A percentile compares a stretch with the other conserved stretches of the same genome.
Conservation (phyloP, 2,329 filamentous ascomycete species). For the Trichoderma sp. region DNA sequence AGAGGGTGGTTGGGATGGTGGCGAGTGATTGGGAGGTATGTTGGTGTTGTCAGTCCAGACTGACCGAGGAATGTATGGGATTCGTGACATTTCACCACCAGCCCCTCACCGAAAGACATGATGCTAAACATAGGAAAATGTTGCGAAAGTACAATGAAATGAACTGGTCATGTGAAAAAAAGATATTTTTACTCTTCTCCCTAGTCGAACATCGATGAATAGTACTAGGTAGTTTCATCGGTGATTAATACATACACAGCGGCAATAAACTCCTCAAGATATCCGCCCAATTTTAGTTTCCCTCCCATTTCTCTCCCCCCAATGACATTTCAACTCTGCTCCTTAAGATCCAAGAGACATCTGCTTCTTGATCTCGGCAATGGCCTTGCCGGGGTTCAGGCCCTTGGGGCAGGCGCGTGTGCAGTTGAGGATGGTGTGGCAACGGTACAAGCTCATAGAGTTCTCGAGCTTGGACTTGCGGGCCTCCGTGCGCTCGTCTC, state of each 20-base stretch:
- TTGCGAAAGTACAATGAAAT: neutral
- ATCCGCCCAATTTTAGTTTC: neutral
- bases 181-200: slow-evolving; percentile 13
- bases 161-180: neutral
- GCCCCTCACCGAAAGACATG: neutral
- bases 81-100: neutral
- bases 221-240: slow-evolving; percentile 18
- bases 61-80: neutral
- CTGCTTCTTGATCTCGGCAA: slow-evolving; percentile 98
- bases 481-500: slow-evolving; percentile 85
- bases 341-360: slow-evolving; percentile 58
- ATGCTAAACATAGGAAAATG: neutral
- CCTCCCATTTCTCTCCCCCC: neutral
- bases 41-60: neutral
- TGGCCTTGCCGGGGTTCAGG: slow-evolving; percentile 89
- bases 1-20: neutral
- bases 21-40: neutral
- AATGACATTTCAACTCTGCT: neutral
- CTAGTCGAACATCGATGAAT: slow-evolving; percentile 17
- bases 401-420: slow-evolving; percentile 97
- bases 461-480: slow-evolving; percentile 93
- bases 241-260: slow-evolving; percentile 20
- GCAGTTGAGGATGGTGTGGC: slow-evolving; percentile 99
- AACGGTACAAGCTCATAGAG: slow-evolving; percentile 97
- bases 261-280: slow-evolving; percentile 9